Base-by-base conservation (phyloP, 805 yeast species). In the Wickerhamiella kurtzmanii region DNA sequence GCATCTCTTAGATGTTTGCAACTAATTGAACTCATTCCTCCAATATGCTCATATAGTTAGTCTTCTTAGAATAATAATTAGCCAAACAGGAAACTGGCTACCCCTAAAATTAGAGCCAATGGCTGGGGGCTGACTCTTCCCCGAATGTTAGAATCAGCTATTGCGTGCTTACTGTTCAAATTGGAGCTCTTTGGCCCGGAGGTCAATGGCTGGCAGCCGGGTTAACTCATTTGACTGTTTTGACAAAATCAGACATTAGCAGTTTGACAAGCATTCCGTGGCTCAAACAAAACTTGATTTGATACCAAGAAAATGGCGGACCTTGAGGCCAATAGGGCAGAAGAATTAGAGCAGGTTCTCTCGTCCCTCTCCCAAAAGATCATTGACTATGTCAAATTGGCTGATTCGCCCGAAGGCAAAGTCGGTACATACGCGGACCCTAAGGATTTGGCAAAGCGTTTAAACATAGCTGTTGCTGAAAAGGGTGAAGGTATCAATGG, bases 271-370 rank as follows among this genome's bases (percentile, higher is more conserved):
- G 35, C 13, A 32, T 11, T 32, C 11, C 11, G 35, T 32, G 15
- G 11, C 11, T 32, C 11, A 15, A 11, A 15, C 11, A 32, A 11
- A 15, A 32, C 35, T 32, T 32, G 15, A 32, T 32, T 32, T 32
- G 35, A 32, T 11, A 32, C 35, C 11, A 32, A 32, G 11, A 36
- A 36, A 6, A 41, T 41, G 43, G 43, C 20, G 18, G 25, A 38
- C 18, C 19, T 50, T 2, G 85, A 80, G 56, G 44, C 57, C 2
- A 60, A 74, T 55, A 64, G 85, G 48, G 78, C 69, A 2, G 53
- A 64, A 25, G 88, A 82, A 55, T 65, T 82, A 16, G 82, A 77
- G 49, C 49, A 60, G 13, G 67, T 81, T 3, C 65, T 82, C 38
- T 60, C 68, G 8, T 67, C 69, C n/a, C 63, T 81, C 25, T 65